Conservation (phyloP, 495 filamentous ascomycete genomes). For the Cudoniella acicularis region DNA sequence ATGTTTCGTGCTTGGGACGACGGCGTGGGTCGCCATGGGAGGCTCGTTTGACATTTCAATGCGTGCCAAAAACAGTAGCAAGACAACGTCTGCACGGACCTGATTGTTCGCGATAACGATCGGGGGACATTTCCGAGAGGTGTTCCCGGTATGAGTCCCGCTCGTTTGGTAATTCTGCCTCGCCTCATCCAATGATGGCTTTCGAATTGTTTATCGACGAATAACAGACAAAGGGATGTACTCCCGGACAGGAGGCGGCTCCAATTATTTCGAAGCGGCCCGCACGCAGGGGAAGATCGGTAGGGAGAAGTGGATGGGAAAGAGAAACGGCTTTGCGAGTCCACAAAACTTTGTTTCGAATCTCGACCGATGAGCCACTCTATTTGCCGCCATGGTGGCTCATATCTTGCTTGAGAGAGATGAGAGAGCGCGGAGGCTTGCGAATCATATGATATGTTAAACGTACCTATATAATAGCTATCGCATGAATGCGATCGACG, state of each 20-base stretch:
- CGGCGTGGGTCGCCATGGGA: neutral
- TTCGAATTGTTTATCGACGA: neutral
- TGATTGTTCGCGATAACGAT: neutral
- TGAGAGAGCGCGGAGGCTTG: neutral
- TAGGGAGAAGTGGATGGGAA: neutral
- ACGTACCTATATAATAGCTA: neutral
- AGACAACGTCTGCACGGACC: conserved; percentile 1
- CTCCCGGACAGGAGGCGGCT: neutral
- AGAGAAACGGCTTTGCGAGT: neutral
- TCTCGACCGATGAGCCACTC: neutral
- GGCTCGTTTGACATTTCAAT: conserved; percentile 11
- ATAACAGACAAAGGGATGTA: neutral
- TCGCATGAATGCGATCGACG: neutral
- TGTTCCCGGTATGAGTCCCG: neutral
- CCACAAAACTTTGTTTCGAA: neutral
- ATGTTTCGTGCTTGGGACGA: neutral
- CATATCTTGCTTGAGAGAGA: neutral
- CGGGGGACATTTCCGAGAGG: neutral
- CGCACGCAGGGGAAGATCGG: neutral
- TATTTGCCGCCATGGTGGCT: neutral
- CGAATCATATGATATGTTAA: neutral
- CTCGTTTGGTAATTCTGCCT: neutral
- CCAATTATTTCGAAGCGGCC: neutral
- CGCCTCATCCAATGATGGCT: neutral
- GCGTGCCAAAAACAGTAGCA: conserved; percentile 1